Evolutionary conservation across 1,284 basidiomycete genomes (phyloP).

Genomic region (Papiliotrema laurentii): DNA sequence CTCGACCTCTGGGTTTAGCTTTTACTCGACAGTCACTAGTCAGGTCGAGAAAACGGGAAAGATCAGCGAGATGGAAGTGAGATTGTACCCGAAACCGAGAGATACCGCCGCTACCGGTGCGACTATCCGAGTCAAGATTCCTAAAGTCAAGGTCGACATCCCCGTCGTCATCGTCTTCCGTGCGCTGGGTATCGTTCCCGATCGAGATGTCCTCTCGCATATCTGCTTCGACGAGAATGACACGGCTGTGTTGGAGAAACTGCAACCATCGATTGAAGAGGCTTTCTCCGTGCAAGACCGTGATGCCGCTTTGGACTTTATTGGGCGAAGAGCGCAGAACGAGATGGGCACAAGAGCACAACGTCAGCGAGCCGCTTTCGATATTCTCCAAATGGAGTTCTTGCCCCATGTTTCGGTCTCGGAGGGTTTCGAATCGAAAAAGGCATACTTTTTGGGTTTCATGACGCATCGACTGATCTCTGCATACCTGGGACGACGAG

Average conservation of each 20-base stretch:
- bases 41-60: slow-evolving; percentile 98
- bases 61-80: slow-evolving; percentile 97
- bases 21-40: slow-evolving; percentile 94
- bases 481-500: slow-evolving; percentile 88
- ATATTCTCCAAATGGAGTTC: slow-evolving; percentile 99
- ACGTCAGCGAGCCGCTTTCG: slow-evolving; percentile 93
- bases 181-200: slow-evolving; percentile 94
- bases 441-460: slow-evolving; percentile 99
- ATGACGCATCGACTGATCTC: slow-evolving; percentile 96
- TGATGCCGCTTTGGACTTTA: slow-evolving; percentile 88
- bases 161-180: slow-evolving; percentile 99
- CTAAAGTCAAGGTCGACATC: slow-evolving; percentile 97
- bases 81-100: slow-evolving; percentile 80
- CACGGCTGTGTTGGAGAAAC: slow-evolving; percentile 92
- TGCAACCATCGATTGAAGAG: slow-evolving; percentile 98
- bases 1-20: slow-evolving; percentile 75
- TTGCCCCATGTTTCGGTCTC: slow-evolving; percentile 94
- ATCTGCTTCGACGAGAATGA: slow-evolving; percentile 99
- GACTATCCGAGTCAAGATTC: slow-evolving; percentile 94
- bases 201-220: slow-evolving; percentile 95
- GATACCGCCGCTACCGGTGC: slow-evolving; percentile 56
- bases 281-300: slow-evolving; percentile 97
- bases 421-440: slow-evolving; percentile 95
- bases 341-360: slow-evolving; percentile 87
- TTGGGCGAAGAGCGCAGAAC: slow-evolving; percentile 95